These are phyloP conservation scores for Nidularia pulvinata DNA, from an alignment of 768 basidiomycete species.

Conservation along the genomic window DNA sequence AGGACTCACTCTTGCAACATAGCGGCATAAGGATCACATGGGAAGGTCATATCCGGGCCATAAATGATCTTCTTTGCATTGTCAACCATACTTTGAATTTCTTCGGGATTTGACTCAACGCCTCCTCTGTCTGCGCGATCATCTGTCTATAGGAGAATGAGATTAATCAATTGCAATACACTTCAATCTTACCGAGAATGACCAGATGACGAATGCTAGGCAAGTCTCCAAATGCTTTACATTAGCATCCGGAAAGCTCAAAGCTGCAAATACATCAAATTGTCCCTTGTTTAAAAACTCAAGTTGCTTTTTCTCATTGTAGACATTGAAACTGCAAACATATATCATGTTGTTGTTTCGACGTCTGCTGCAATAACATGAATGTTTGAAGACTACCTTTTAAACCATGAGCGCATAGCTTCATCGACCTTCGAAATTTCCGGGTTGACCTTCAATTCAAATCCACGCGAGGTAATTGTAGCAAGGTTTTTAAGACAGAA, in stretches of 20 bases:
- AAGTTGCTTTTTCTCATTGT: slow-evolving; percentile 2
- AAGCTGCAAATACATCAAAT: slow-evolving; percentile 14
- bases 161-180: not conserved
- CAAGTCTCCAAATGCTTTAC: slow-evolving; percentile 16
- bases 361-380: not conserved
- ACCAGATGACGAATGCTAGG: slow-evolving; percentile 19
- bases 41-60: not conserved
- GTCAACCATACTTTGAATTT: slow-evolving; percentile 10
- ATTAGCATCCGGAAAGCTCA: slow-evolving; percentile 17
- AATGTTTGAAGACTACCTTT: not conserved
- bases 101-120: slow-evolving; percentile 14
- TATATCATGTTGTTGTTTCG: not conserved
- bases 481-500: slow-evolving; percentile 4
- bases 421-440: slow-evolving; percentile 1
- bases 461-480: slow-evolving; percentile 5
- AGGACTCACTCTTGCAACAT: slow-evolving; percentile 20
- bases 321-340: slow-evolving; percentile 7
- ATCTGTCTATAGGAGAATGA: slow-evolving; percentile 14
- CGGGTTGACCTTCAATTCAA: slow-evolving; percentile 7
- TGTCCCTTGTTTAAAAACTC: slow-evolving; percentile 10
- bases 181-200: slow-evolving; percentile 13
- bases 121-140: slow-evolving; percentile 19
- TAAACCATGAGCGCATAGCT: slow-evolving; percentile 6
- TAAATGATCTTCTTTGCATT: slow-evolving; percentile 8
- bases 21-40: slow-evolving; percentile 9